Evolutionary conservation across 345 rosid genomes (phyloP).

Genomic region (Boechera divaricarpa): DNA sequence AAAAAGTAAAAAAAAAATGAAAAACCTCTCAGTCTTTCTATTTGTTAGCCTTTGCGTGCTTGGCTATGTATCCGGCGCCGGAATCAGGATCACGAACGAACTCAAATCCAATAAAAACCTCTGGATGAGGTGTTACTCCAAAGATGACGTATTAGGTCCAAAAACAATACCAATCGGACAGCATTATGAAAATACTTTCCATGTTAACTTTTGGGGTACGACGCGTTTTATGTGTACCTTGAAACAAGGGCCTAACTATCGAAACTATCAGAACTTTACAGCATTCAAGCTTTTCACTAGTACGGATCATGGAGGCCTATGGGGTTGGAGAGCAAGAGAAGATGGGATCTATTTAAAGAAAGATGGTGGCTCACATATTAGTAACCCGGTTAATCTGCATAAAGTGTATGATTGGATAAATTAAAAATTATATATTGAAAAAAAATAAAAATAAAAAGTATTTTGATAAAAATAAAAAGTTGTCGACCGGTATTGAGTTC

Average conservation of each 20-base stretch:
- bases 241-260: slow-evolving; percentile 14
- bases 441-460: no score
- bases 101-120: slow-evolving; percentile 12
- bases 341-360: background rate
- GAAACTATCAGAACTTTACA: background rate
- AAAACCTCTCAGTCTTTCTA: background rate
- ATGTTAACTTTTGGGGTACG: background rate
- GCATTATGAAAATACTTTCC: background rate
- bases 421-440: no score
- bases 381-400: no score
- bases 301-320: background rate
- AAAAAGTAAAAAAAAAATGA: background rate
- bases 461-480: no score
- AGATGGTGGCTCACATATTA: no score
- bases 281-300: background rate
- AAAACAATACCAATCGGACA: background rate
- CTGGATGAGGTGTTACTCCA: background rate
- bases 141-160: background rate
- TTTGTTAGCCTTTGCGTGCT: slow-evolving; percentile 7
- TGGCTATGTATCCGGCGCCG: slow-evolving; percentile 11
- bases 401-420: no score
- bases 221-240: slow-evolving; percentile 26
- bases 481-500: no score
- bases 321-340: slow-evolving; percentile 41
- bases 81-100: background rate